These are phyloP conservation scores for Diphasiastrum complanatum DNA, from an alignment of 83 land plant species.

Conservation along the genomic window DNA sequence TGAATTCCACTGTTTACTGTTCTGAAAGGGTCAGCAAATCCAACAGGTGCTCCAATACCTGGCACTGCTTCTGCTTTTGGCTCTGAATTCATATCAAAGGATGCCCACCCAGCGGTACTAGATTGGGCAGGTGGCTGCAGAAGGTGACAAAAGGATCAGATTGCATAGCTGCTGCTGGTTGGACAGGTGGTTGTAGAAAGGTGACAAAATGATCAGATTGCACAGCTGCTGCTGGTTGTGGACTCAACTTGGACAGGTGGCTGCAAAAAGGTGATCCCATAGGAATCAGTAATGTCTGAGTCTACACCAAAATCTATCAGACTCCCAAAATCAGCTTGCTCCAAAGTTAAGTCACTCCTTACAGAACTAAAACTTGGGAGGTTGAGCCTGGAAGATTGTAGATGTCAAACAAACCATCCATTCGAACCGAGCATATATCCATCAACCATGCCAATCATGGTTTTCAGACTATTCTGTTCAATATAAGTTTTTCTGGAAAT, in stretches of 20 bases:
- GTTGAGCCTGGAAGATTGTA: background rate
- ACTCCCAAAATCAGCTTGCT: constrained; percentile 41
- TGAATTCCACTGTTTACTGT: no score
- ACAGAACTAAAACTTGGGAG: constrained; percentile 7
- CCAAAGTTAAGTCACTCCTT: constrained; percentile 30
- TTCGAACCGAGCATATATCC: no score
- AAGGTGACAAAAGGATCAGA: constrained; percentile 26
- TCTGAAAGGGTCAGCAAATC: no score
- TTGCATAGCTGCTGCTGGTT: constrained; percentile 13
- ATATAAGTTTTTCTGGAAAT: no score
- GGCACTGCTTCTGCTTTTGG: no score
- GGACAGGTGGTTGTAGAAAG: constrained; percentile 12
- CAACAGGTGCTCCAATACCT: no score
- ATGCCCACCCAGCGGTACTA: no score
- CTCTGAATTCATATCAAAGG: no score
- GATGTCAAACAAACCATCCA: no score
- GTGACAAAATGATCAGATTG: constrained; percentile 23
- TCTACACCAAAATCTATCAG: constrained; percentile 73
- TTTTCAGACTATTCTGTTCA: no score
- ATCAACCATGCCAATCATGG: no score
- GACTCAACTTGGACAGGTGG: constrained; percentile 18
- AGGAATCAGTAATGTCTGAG: constrained; percentile 41
- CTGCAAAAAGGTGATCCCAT: constrained; percentile 6
- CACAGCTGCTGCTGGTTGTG: constrained; percentile 8
- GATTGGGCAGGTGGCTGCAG: no score